These are phyloP conservation scores for Cordyceps fumosorosea DNA, from an alignment of 2,329 filamentous ascomycete species.

Conservation along the genomic window DNA sequence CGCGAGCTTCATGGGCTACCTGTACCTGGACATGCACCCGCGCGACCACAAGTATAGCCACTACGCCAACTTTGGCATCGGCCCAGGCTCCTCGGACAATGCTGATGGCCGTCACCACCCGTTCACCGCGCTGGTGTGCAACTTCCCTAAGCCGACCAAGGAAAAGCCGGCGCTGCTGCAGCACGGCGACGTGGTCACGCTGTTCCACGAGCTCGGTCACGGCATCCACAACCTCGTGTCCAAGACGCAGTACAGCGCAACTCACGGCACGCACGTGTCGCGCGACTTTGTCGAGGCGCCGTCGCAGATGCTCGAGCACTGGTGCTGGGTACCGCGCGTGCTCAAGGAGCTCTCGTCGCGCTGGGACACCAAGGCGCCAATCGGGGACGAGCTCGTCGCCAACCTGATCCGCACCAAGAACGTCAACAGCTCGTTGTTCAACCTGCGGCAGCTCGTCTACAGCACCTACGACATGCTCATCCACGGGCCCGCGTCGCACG, in stretches of 20 bases:
- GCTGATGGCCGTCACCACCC: constrained; percentile 70
- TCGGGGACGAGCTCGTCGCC: constrained; percentile 40
- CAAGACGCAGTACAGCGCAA: constrained; percentile 26
- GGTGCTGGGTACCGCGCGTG: constrained; percentile 29
- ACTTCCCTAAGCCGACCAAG: constrained; percentile 73
- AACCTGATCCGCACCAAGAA: constrained; percentile 44
- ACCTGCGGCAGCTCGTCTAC: constrained; percentile 24
- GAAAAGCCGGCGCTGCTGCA: constrained; percentile 74
- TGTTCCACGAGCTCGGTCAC: constrained; percentile 56
- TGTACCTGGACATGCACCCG: constrained; percentile 77
- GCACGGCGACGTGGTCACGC: constrained; percentile 75
- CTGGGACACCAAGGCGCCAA: constrained; percentile 32
- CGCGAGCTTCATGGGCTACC: constrained; percentile 71
- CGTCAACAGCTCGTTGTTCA: constrained; percentile 42
- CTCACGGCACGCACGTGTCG: constrained; percentile 28
- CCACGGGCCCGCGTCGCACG: constrained; percentile 62
- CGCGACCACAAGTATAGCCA: constrained; percentile 81
- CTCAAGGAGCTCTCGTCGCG: constrained; percentile 40
- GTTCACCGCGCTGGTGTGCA: constrained; percentile 74
- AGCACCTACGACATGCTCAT: constrained; percentile 67
- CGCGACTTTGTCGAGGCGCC: constrained; percentile 34
- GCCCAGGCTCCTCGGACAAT: constrained; percentile 60
- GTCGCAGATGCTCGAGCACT: constrained; percentile 35
- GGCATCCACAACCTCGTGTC: constrained; percentile 30
- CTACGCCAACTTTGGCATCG: constrained; percentile 77